Base-by-base conservation (phyloP, 345 rosid species). In the Aethionema arabicum region DNA sequence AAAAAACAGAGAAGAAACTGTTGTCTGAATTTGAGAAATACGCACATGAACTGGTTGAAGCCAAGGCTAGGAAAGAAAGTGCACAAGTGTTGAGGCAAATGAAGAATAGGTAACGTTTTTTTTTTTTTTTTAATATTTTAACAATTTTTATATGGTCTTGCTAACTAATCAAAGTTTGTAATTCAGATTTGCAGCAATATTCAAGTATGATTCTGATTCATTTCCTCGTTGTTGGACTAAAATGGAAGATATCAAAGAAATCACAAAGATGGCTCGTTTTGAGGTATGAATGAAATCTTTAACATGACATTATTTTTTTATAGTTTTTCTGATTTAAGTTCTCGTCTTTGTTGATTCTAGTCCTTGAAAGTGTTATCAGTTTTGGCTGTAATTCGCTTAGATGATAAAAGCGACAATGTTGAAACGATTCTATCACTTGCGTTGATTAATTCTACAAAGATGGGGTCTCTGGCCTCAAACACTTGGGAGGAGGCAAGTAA, bases 151-250 rank as follows among this genome's bases (percentile, higher is more conserved):
- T 21, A 1, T 21, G 27, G 1, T 21, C 27, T 21, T 21, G 27
- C 27, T 21, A 21, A 21, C 27, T 21, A 21, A 21, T 21, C 27
- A 21, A 21, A 21, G 27, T 21, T 21, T 21, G 27, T 21, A 21
- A 21, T 2, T 1, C 83, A 87, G 95, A 84, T 87, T 87, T 76
- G 56, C 91, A 41, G 76, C 59, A 58, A 61, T 87, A 65, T 85
- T 87, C 33, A 80, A 85, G 73, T 87, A 80, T 66, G 95, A 85
- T 73, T 65, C 85, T 36, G 95, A 87, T 56, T 87, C 95, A 50
- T 81, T 87, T 83, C 87, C 95, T 3, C 84, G 95, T 32, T 72
- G 85, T 72, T 87, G 95, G 95, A 84, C 84, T 0, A 89, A 91
- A 68, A 87, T 81, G 13, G 95, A 87, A 80, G 91, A 87, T 61